Evolutionary conservation across 768 basidiomycete species (phyloP).

Genomic region (Tricholoma bakamatsutake): DNA sequence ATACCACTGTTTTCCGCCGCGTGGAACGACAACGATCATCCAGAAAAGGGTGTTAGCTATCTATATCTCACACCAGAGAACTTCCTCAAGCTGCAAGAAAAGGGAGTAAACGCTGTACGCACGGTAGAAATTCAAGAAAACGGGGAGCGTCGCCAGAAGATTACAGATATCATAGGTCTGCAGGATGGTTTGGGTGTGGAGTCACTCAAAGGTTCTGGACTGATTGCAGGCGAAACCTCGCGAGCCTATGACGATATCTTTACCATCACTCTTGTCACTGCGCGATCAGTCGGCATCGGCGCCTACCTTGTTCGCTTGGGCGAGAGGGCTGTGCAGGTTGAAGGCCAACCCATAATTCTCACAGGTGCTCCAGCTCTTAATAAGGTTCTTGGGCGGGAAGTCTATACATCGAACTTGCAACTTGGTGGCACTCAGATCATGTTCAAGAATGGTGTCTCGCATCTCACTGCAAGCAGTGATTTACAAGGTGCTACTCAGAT

Average conservation of each 20-base stretch:
- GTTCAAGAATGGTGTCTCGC: conserved; percentile 99
- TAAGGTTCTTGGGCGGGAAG: conserved; percentile 98
- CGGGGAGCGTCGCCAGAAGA: conserved; percentile 87
- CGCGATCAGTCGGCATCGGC: conserved; percentile 97
- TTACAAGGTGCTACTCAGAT: conserved; percentile 94
- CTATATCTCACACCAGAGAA: conserved; percentile 94
- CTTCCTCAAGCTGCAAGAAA: conserved; percentile 83
- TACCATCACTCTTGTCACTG: conserved; percentile 97
- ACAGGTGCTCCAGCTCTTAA: conserved; percentile 96
- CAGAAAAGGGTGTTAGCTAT: conserved; percentile 95
- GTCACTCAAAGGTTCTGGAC: conserved; percentile 90
- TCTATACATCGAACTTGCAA: conserved; percentile 97
- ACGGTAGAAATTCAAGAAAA: conserved; percentile 81
- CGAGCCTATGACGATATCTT: conserved; percentile 99
- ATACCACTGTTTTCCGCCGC: conserved; percentile 84
- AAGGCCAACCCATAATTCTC: conserved; percentile 98
- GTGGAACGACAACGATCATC: conserved; percentile 76
- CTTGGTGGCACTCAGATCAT: conserved; percentile 99
- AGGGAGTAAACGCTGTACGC: conserved; percentile 70
- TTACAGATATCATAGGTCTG: conserved; percentile 95
- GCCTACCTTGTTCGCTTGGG: conserved; percentile 98
- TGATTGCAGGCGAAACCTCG: conserved; percentile 98
- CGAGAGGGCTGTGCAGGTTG: conserved; percentile 96
- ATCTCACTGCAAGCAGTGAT: conserved; percentile 92
- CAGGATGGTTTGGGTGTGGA: conserved; percentile 98